phyloP scores from a whole-genome alignment of 2,329 filamentous ascomycete genomes.

The Cladosporium velox region DNA sequence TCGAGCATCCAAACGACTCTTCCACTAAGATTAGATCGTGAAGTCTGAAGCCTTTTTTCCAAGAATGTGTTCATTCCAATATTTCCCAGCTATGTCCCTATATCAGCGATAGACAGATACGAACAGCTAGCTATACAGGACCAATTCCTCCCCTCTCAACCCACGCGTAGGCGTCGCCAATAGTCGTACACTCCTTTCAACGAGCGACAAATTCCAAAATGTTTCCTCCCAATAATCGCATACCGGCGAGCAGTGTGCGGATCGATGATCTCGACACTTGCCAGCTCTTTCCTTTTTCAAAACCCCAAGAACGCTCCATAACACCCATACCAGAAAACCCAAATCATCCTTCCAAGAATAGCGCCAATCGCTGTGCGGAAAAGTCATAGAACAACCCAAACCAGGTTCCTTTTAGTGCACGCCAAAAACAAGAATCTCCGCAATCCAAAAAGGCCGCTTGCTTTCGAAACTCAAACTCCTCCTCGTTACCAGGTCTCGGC shows the following conservation, averaged over 20 bases:
- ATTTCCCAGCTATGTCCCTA: background rate
- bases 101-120: background rate
- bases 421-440: background rate
- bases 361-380: background rate
- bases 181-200: background rate
- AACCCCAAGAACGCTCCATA: background rate
- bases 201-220: background rate
- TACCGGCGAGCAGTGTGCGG: background rate
- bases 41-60: no score
- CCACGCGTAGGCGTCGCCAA: background rate
- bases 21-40: no score
- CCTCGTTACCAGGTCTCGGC: constrained; percentile 55
- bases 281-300: background rate
- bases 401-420: background rate
- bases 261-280: background rate
- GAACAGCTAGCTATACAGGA: background rate
- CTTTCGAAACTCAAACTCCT: background rate
- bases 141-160: background rate
- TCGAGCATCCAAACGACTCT: background rate
- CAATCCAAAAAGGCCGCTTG: background rate
- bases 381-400: background rate
- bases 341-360: background rate
- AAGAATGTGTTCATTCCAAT: background rate
- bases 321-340: background rate
- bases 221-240: background rate